These are phyloP conservation scores for Extremus antarcticus DNA, from an alignment of 495 filamentous ascomycete species.

Conservation along the genomic window DNA sequence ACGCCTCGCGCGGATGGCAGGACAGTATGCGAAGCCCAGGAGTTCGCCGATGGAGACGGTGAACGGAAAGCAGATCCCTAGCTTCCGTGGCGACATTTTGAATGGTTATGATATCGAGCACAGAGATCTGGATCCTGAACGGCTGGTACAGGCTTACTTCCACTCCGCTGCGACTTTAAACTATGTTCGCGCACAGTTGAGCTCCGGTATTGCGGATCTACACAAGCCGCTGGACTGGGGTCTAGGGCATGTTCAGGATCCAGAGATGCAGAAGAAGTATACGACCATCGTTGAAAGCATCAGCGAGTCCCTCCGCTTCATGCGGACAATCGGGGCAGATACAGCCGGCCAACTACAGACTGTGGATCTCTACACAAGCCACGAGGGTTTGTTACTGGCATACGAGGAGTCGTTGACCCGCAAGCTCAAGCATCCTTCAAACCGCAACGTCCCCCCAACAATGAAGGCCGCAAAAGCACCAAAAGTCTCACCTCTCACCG, in stretches of 20 bases:
- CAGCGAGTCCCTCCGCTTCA: constrained; percentile 84
- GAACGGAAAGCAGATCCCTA: constrained; percentile 69
- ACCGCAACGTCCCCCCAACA: constrained; percentile 3
- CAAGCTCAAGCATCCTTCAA: constrained; percentile 52
- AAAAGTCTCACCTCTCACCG: constrained; percentile 14
- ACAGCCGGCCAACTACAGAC: constrained; percentile 73
- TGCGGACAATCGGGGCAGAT: constrained; percentile 89
- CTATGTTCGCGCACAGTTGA: constrained; percentile 71
- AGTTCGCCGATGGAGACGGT: constrained; percentile 78
- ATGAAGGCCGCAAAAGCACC: not conserved
- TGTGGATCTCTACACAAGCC: constrained; percentile 90
- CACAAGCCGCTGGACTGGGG: constrained; percentile 92
- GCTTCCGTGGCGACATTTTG: constrained; percentile 89
- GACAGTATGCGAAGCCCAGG: constrained; percentile 91
- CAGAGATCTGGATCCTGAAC: constrained; percentile 64
- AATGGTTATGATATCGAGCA: constrained; percentile 72
- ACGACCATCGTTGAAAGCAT: constrained; percentile 71
- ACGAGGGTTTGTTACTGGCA: constrained; percentile 88
- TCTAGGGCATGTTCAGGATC: constrained; percentile 82
- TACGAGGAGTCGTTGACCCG: constrained; percentile 85
- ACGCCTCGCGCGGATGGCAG: constrained; percentile 88
- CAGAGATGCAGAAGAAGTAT: constrained; percentile 73
- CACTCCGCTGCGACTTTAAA: constrained; percentile 90
- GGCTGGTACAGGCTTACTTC: constrained; percentile 87
- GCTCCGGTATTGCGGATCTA: constrained; percentile 84